A percentile compares a stretch with the other conserved stretches of the same genome.
Evolutionary conservation across 371 early-diverging fungal species (phyloP).

Genomic region (Entomophthora muscae): DNA sequence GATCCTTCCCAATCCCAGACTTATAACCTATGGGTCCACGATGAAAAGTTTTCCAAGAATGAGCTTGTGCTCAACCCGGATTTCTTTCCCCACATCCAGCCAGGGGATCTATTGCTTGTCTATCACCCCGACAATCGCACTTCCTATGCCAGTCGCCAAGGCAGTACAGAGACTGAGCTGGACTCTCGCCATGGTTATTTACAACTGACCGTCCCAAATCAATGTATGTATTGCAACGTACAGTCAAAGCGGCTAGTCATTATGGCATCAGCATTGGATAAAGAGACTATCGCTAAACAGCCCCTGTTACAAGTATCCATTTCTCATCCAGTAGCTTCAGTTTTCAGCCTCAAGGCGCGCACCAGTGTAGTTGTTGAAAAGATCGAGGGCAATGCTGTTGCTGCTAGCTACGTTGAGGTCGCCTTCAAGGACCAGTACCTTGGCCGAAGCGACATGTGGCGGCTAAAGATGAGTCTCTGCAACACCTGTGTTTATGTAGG

Average conservation of each 20-base stretch:
- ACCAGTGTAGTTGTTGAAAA: constrained; percentile 42
- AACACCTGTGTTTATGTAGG: constrained; percentile 59
- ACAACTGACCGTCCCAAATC: constrained; percentile 23
- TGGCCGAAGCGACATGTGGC: constrained; percentile 87
- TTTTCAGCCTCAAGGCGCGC: constrained; percentile 34
- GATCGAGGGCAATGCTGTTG: constrained; percentile 38
- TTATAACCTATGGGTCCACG: constrained; percentile 35
- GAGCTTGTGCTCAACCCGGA: constrained; percentile 74
- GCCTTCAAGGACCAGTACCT: constrained; percentile 83
- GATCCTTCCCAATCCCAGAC: not conserved
- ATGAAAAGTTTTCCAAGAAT: constrained; percentile 35
- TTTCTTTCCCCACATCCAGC: constrained; percentile 46
- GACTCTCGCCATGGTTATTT: not conserved
- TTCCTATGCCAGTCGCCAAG: not conserved
- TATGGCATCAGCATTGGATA: not conserved
- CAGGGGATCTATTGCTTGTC: constrained; percentile 66
- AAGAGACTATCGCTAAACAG: constrained; percentile 5
- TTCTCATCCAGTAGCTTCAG: constrained; percentile 28
- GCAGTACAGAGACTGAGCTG: not conserved
- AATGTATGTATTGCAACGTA: too few relatives aligned
- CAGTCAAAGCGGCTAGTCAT: constrained; percentile 18
- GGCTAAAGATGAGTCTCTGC: constrained; percentile 51
- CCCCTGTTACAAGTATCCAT: constrained; percentile 18
- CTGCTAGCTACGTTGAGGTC: constrained; percentile 70
- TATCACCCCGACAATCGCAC: constrained; percentile 15